Percentiles rank a stretch among this genome's conserved stretches.
Evolutionary conservation across 768 basidiomycete genomes (phyloP).

Genomic region (Boletus tomentosulus): DNA sequence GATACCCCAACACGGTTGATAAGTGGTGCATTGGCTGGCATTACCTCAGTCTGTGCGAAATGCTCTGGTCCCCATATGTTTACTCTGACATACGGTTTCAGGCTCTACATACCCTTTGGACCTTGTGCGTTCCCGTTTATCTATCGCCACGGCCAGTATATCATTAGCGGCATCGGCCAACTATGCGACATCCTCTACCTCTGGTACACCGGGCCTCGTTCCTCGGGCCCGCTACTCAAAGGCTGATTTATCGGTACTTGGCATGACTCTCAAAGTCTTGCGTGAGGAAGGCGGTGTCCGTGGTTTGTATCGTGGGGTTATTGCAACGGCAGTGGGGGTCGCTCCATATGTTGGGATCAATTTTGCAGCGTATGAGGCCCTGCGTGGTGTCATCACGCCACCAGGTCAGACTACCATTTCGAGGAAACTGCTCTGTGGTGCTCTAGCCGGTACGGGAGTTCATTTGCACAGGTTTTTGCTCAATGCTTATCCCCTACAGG

Average conservation of each 20-base stretch:
- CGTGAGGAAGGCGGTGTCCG: conserved; percentile 88
- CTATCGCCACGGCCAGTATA: conserved; percentile 88
- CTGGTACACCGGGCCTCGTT: conserved; percentile 45
- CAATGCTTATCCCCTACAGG: conserved; percentile 37
- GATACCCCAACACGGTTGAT: conserved; percentile 86
- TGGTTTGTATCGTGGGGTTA: conserved; percentile 81
- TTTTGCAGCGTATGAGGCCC: conserved; percentile 88
- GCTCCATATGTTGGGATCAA: conserved; percentile 91
- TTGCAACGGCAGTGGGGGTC: conserved; percentile 83
- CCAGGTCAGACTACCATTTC: conserved; percentile 67
- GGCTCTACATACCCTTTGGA: conserved; percentile 91
- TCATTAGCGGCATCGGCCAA: conserved; percentile 15
- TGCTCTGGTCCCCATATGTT: conserved; percentile 1
- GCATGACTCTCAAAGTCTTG: conserved; percentile 89
- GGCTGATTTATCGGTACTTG: conserved; percentile 67
- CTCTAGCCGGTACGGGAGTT: conserved; percentile 62
- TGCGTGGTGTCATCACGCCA: conserved; percentile 73
- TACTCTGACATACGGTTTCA: conserved; percentile 25
- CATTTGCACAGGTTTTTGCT: background rate
- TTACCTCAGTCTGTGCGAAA: conserved; percentile 86
- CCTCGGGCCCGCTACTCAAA: conserved; percentile 38
- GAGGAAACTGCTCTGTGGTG: conserved; percentile 81
- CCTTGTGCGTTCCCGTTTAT: conserved; percentile 86
- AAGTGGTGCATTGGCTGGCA: conserved; percentile 88
- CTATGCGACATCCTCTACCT: conserved; percentile 31